Percentiles rank a stretch among this genome's conserved stretches.
These are phyloP conservation scores for Dillenia suffruticosa DNA, from an alignment of 164 flowering plant genomes.

Conservation along the genomic window DNA sequence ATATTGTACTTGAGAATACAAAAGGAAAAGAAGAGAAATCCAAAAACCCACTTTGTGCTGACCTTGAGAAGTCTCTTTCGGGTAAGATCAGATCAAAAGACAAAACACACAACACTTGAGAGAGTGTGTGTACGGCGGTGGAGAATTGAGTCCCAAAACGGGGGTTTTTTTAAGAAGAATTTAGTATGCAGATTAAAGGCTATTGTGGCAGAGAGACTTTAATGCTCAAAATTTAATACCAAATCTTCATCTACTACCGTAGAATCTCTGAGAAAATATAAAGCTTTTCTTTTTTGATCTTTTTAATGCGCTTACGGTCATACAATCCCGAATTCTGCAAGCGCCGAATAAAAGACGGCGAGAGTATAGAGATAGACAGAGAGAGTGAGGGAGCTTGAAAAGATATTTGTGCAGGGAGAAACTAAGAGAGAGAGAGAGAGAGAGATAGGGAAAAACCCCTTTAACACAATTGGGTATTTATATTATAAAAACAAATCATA, in stretches of 20 bases:
- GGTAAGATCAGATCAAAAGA: not conserved
- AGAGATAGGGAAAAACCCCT: conserved; percentile 3
- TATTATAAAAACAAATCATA: not conserved
- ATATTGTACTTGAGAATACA: not conserved
- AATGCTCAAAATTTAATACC: conserved; percentile 11
- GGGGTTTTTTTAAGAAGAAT: conserved; percentile 1
- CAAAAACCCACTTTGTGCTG: conserved; percentile 2
- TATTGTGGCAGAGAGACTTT: too few relatives aligned
- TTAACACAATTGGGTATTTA: not conserved
- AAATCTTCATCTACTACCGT: conserved; percentile 7
- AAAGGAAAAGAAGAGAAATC: conserved; percentile 3
- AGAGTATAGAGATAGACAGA: not conserved
- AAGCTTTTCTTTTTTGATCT: too few relatives aligned
- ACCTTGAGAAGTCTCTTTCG: conserved; percentile 28
- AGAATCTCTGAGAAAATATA: not conserved
- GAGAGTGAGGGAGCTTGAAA: conserved; percentile 3
- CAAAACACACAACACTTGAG: not conserved
- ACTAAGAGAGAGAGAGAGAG: not conserved
- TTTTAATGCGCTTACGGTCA: too few relatives aligned
- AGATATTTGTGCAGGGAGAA: not conserved
- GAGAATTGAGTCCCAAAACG: conserved; percentile 1
- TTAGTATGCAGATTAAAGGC: too few relatives aligned
- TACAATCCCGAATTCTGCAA: not conserved
- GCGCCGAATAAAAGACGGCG: conserved; percentile 27
- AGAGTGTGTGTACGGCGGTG: not conserved